Evolutionary conservation across 371 early-diverging fungal genomes (phyloP), one percentile per base, ranked within the genome.

Genomic region (Rhizopus arrhizus): DNA sequence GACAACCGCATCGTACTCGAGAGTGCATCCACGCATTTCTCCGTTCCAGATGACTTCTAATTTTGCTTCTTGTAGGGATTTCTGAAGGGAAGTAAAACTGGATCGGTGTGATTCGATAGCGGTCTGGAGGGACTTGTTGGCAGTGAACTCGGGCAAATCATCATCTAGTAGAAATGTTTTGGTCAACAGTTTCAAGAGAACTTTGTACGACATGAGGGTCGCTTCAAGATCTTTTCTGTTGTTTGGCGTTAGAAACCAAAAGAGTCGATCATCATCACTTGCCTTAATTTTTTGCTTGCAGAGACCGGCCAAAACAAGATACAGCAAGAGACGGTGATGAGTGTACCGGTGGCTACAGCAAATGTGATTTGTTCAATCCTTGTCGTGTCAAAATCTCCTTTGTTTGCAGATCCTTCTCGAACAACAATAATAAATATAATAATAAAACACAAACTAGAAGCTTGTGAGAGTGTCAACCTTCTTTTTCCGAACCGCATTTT

Each of bases 81-180:
- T 81, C 51, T 83, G 74, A 8, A 92, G 69, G 2, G 85, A 64
- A 5, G 86, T 84, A 53, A 90, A 87, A 52, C 85, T 82, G 32
- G 79, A 72, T 40, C 87, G 82, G 43, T 92, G 91, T 0, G 84
- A 70, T 45, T 81, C 73, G 48, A 86, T 82, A 36, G 86, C 78
- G 3, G 80, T 64, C 58, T 85, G 82, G 5, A 85, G 64, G 3
- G 81, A 71, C 28, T 62, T 56, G 41, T 82, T 77, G 13, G 83
- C 74, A 41, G 74, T 70, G 50, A 82, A 79, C 56, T 84, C 76
- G 11, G 87, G 80, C 4, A 81, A 58, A 55, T 82, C 81, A 13
- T 77, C 77, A 57, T 89, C 90, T 35, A 90, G 59, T 31, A 90
- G 65, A 53, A 90, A 90, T 0, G 88, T 86, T 61, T 88, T 88